These are phyloP conservation scores for Prunus kanzakura DNA, from an alignment of 306 rosid species.

Conservation along the genomic window DNA sequence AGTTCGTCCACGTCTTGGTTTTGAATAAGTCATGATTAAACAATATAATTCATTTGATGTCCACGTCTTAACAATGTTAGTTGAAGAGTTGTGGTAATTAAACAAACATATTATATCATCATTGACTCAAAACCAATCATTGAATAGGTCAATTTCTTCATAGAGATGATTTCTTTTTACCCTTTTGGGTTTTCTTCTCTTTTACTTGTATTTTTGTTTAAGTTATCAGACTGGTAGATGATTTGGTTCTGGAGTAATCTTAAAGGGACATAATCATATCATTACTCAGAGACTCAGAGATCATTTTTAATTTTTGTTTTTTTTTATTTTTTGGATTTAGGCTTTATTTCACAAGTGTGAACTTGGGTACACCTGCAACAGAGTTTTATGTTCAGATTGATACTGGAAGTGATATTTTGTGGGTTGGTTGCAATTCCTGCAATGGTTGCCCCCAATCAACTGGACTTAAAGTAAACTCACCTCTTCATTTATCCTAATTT, in stretches of 20 bases:
- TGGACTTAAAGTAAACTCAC: constrained; percentile 52
- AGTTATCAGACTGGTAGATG: not conserved
- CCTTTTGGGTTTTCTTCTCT: not conserved
- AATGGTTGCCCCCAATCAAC: constrained; percentile 68
- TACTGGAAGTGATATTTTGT: constrained; percentile 76
- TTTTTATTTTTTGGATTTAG: constrained; percentile 15
- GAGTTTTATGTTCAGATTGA: constrained; percentile 75
- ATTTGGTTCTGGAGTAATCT: not conserved
- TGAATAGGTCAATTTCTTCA: not conserved
- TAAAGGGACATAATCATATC: not conserved
- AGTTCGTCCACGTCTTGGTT: not conserved
- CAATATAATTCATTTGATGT: not conserved
- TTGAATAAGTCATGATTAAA: not conserved
- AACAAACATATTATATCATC: not conserved
- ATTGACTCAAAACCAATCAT: not conserved
- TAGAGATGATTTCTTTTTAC: not conserved
- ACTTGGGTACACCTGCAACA: constrained; percentile 68
- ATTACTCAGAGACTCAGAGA: not conserved
- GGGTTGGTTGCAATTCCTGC: constrained; percentile 70
- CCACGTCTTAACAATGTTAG: not conserved
- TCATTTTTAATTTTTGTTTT: not conserved
- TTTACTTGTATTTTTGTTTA: not conserved
- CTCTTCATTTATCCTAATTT: too few relatives aligned
- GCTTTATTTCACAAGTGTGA: constrained; percentile 64
- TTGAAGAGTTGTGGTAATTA: too few relatives aligned